Evolutionary conservation across 768 basidiomycete species (phyloP).

Genomic region (Neoboletus subvelutipes): DNA sequence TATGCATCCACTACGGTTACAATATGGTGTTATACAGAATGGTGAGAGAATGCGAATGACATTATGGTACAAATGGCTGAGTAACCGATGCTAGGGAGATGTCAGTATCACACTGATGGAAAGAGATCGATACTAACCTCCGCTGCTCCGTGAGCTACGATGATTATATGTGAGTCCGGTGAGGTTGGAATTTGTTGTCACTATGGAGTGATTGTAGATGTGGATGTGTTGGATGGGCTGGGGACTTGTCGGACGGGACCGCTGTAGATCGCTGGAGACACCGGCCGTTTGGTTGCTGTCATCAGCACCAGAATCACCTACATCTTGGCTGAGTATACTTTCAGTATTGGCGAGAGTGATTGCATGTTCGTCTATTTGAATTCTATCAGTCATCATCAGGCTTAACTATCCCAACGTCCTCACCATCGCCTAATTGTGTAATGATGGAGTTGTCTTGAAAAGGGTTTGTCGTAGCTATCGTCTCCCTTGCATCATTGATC

Average conservation of each 20-base stretch:
- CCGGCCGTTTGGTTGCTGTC: background rate
- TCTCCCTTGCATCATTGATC: background rate
- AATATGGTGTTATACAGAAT: background rate
- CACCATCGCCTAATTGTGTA: background rate
- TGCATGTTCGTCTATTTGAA: background rate
- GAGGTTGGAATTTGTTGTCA: conserved; percentile 4
- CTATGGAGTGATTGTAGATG: conserved; percentile 3
- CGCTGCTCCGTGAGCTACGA: background rate
- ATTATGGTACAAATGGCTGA: background rate
- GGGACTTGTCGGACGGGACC: background rate
- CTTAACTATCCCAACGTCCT: background rate
- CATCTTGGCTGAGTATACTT: background rate
- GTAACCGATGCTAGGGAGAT: background rate
- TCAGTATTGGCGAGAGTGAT: background rate
- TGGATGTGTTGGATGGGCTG: background rate
- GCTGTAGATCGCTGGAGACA: background rate
- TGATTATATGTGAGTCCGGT: background rate
- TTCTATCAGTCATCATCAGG: background rate
- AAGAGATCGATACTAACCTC: background rate
- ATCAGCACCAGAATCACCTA: background rate
- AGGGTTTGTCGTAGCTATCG: background rate
- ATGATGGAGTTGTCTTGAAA: conserved; percentile 4
- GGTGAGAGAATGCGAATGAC: background rate
- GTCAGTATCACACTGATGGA: background rate
- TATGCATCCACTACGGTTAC: background rate